Evolutionary conservation across 108 stramenopile genomes (phyloP), one percentile per base, ranked within the genome.

Genomic region (Nitzschia sp.): DNA sequence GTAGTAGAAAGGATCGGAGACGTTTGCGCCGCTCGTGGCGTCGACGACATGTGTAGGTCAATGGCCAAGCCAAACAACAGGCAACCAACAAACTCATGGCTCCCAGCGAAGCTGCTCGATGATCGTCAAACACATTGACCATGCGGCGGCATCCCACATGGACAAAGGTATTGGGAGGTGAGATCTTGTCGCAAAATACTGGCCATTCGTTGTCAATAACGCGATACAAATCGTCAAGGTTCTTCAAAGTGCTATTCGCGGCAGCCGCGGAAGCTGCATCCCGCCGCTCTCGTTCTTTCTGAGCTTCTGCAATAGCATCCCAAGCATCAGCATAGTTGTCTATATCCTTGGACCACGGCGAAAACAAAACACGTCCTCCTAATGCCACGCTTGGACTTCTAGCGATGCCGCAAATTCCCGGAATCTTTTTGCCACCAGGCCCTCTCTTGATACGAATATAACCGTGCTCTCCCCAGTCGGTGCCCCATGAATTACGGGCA

Each of bases 401-500:
- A 0, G 92, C 87, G 25, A 93, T 84, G 0, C 88, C 92, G 64
- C 92, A 93, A 60, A 93, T 69, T 9, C 92, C 89, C 2, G 70
- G 75, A 48, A 46, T 54, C 21, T 75, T 77, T 65, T 83, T 85
- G 54, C 42, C 61, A 9, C 85, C 85, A 42, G 75, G 6, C 15
- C 76, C 72, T 56, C 92, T 79, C 56, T 66, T 68, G 60, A 93
- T 76, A 26, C 73, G 76, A 24, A 90, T 70, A 46, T 80, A 90
- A 15, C 92, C 92, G 51, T 87, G 70, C 60, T 88, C 87, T 19
- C 92, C 92, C 92, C 92, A 93, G 8, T 68, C 74, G 17, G 24
- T 62, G 1, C 89, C 87, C 91, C 82, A 86, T 6, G 80, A 80
- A 64, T 93, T 93, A 1, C 89, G 76, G 23, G 87, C 85, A 64